Conservation (phyloP, 2,329 filamentous ascomycete species). For the Geosmithia morbida region DNA sequence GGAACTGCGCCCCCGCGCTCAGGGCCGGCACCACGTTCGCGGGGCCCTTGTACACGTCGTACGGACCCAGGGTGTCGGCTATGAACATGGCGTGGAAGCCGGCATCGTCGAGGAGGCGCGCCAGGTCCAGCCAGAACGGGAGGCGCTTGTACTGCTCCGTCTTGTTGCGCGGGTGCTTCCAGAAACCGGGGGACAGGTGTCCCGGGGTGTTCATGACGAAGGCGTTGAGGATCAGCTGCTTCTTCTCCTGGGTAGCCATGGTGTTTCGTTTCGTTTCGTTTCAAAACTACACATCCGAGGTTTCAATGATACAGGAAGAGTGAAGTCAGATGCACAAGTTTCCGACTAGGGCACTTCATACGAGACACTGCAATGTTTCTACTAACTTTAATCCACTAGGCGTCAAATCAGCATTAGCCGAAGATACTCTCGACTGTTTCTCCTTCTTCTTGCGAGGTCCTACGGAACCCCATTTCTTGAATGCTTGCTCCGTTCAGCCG, state of each 20-base stretch:
- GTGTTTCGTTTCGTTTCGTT: too few relatives aligned
- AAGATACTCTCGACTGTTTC: too few relatives aligned
- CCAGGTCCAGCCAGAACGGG: constrained; percentile 45
- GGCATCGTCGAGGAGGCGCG: constrained; percentile 42
- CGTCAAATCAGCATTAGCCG: too few relatives aligned
- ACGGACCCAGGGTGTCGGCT: constrained; percentile 52
- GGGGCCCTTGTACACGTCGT: constrained; percentile 53
- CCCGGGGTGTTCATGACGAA: constrained; percentile 27
- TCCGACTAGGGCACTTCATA: too few relatives aligned
- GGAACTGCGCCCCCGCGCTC: constrained; percentile 52
- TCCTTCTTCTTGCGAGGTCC: too few relatives aligned
- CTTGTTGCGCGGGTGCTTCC: constrained; percentile 50
- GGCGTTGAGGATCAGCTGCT: constrained; percentile 25
- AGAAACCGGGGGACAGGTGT: constrained; percentile 30
- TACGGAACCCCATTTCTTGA: too few relatives aligned
- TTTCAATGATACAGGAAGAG: too few relatives aligned
- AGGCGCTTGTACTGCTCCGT: constrained; percentile 47
- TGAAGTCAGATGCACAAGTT: too few relatives aligned
- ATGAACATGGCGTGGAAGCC: constrained; percentile 56
- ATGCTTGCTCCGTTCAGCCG: too few relatives aligned
- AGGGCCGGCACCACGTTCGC: constrained; percentile 38
- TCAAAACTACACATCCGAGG: too few relatives aligned
- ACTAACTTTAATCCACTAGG: too few relatives aligned
- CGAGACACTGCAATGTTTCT: too few relatives aligned
- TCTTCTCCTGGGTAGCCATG: constrained; percentile 12